A percentile compares a stretch with the other conserved stretches of the same genome.
These are phyloP conservation scores for Rhodotorula glutinis DNA, from an alignment of 1,284 basidiomycete species.

Conservation along the genomic window DNA sequence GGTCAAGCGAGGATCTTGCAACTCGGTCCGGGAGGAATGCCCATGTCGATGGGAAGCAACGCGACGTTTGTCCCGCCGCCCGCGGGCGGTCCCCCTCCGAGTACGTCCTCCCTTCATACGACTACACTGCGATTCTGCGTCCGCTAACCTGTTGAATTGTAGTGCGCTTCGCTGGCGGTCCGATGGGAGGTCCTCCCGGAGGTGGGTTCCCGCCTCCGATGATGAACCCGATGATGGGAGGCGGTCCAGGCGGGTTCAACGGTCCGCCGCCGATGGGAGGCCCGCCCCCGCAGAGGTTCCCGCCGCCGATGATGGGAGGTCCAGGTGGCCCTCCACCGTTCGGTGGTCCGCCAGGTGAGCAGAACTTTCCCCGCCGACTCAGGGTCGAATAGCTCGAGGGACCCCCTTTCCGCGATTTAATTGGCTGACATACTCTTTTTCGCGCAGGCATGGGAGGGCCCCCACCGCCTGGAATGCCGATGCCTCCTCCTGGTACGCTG, in stretches of 20 bases:
- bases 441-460: constrained; percentile 4
- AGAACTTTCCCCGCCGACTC: too few species aligned
- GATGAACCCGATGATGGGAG: background rate
- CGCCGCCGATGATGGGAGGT: constrained; percentile 47
- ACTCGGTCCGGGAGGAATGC: constrained; percentile 23
- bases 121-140: too few species aligned
- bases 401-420: background rate
- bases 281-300: constrained; percentile 45
- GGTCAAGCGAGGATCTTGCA: constrained; percentile 30
- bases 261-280: background rate
- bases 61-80: constrained; percentile 48
- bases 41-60: constrained; percentile 40
- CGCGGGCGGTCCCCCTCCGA: constrained; percentile 60
- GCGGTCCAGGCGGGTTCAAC: background rate
- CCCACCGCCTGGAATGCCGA: constrained; percentile 56
- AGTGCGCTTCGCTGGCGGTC: constrained; percentile 29
- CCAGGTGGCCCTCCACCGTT: constrained; percentile 10
- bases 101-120: background rate
- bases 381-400: too few species aligned
- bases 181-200: constrained; percentile 1
- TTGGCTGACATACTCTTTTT: rapidly evolving
- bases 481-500: constrained; percentile 22
- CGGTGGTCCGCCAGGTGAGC: constrained; percentile 36
- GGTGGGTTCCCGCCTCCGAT: too few species aligned
- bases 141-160: too few species aligned